phyloP scores from a whole-genome alignment of 1,284 basidiomycete genomes.

The Takashimella tepidaria region DNA sequence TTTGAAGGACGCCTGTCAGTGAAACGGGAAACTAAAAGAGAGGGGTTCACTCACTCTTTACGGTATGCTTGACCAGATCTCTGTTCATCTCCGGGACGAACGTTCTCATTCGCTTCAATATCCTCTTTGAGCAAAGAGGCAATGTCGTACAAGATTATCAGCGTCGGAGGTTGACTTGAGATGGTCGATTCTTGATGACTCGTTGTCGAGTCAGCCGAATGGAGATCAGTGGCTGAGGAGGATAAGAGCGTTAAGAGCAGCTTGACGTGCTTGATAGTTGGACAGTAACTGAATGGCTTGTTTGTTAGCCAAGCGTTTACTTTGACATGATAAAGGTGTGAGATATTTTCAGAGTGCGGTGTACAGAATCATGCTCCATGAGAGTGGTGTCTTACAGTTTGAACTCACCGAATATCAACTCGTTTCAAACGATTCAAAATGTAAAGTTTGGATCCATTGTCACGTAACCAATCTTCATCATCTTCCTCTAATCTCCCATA shows the following conservation, averaged over 20 bases:
- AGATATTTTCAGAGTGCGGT: too few species aligned
- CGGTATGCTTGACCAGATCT: not conserved
- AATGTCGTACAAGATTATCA: conserved; percentile 35
- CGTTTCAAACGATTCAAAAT: conserved; percentile 19
- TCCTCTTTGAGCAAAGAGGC: conserved; percentile 25
- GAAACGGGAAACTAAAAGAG: too few species aligned
- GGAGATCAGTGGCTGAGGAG: not conserved
- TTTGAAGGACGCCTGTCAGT: not conserved
- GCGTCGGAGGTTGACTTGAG: conserved; percentile 14
- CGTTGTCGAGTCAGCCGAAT: not conserved
- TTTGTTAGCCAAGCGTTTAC: too few species aligned
- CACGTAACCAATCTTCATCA: conserved; percentile 32
- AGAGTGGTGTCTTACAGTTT: not conserved
- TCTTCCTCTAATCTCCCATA: conserved; percentile 29
- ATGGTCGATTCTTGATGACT: not conserved
- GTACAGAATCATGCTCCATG: too few species aligned
- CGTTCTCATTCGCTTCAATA: conserved; percentile 25
- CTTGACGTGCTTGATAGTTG: conserved; percentile 23
- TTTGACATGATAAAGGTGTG: too few species aligned
- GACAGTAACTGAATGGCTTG: conserved; percentile 28
- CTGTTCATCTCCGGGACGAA: conserved; percentile 2
- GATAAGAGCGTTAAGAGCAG: conserved; percentile 29
- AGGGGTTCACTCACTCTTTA: conserved; percentile 12
- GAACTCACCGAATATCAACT: conserved; percentile 28
- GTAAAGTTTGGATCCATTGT: conserved; percentile 14